Base-by-base conservation (phyloP, 2,329 filamentous ascomycete genomes). In the Stemphylium lycopersici region DNA sequence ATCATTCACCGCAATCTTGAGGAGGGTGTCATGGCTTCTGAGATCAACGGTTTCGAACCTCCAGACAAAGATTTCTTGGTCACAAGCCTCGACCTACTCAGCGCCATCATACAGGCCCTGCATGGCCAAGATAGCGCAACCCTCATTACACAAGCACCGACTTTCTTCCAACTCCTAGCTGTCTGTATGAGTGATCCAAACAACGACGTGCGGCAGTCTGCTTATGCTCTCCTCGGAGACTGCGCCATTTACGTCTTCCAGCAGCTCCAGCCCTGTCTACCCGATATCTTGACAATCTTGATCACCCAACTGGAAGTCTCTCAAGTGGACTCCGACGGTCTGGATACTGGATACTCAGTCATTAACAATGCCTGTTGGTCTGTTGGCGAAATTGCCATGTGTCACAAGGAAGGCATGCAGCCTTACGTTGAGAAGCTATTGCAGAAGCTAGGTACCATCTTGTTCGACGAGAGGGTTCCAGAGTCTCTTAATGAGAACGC, bases 331-430 rank as follows among this genome's bases (percentile, higher is more conserved):
- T 84, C 93, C 56, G 91, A 96, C 65, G 90, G 92, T 56, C 87
- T 91, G 41, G 91, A 96, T 60, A 89, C 86, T 15, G 88, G 87
- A 12, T 97, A 96, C 74, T 91, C 92, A 56, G 93, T 98, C 26
- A 87, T 98, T 55, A 99, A 98, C 83, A 99, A 99, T 72, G 93
- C 95, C 18, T 98, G 93, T 78, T 99, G 95, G 95, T 96, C 93
- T 6, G 88, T 87, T 20, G 95, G 95, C 37, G 95, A 99, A 79
- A 95, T 98, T 58, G 87, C 92, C 13, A 87, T 96, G 75, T 87
- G 91, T 57, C 83, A 90, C 71, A 86, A 87, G 58, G 79, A 81
- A 26, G 86, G 83, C 48, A 90, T 97, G 85, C 83, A 83, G 1
- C 89, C 88, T 1, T 96, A 89, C 71, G 84, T 92, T 8, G 87